Percentiles rank a stretch among this genome's conserved stretches.
Conservation (phyloP, 257 asterid species). For the Henckelia pumila region DNA sequence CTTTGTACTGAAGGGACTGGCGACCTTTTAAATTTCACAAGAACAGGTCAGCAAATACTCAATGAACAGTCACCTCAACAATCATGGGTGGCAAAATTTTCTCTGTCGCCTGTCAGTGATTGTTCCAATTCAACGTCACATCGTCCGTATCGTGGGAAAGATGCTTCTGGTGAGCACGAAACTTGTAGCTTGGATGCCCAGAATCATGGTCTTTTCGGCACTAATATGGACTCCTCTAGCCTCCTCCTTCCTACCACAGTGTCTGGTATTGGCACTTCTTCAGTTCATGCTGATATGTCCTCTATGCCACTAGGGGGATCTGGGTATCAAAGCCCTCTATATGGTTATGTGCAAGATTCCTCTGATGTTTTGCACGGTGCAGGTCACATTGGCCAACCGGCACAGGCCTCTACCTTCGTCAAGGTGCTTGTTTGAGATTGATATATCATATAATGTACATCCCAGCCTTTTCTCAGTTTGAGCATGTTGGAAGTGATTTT, state of each 20-base stretch:
- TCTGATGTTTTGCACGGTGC: slow-evolving; percentile 61
- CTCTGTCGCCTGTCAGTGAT: slow-evolving; percentile 41
- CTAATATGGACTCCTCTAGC: slow-evolving; percentile 61
- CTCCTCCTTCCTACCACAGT: slow-evolving; percentile 72
- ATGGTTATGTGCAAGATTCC: slow-evolving; percentile 67
- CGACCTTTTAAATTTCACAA: slow-evolving; percentile 54
- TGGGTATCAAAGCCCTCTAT: slow-evolving; percentile 63
- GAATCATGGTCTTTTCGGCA: slow-evolving; percentile 61
- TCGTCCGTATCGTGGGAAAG: slow-evolving; percentile 60
- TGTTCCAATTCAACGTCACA: slow-evolving; percentile 45
- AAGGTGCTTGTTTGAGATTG: slow-evolving; percentile 49
- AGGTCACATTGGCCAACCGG: slow-evolving; percentile 59
- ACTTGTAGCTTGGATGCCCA: slow-evolving; percentile 52
- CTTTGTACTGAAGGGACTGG: slow-evolving; percentile 65
- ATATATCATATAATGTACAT: slow-evolving; percentile 4
- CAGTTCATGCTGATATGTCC: slow-evolving; percentile 60
- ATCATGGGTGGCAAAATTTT: slow-evolving; percentile 59
- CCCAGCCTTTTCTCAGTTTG: background rate
- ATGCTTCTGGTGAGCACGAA: slow-evolving; percentile 55
- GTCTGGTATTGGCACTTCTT: slow-evolving; percentile 40
- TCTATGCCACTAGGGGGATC: slow-evolving; percentile 58
- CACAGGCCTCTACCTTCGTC: slow-evolving; percentile 55
- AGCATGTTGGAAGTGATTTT: slow-evolving; percentile 9
- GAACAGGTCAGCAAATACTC: slow-evolving; percentile 52
- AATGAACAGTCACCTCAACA: slow-evolving; percentile 64